Evolutionary conservation across 768 basidiomycete genomes (phyloP).

Genomic region (Rickenella mellea): DNA sequence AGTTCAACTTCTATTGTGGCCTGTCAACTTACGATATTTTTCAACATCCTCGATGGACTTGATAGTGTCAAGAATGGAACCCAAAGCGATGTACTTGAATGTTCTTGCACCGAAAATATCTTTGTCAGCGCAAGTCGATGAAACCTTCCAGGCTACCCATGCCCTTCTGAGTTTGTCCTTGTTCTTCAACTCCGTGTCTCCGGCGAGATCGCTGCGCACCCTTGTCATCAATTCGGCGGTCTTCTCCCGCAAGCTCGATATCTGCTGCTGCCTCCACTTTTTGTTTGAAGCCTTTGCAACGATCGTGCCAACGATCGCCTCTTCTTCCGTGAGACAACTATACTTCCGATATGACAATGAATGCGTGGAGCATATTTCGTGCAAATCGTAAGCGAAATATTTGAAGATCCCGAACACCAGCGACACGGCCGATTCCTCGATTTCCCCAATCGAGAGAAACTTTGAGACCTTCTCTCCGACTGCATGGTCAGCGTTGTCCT

Average conservation of each 20-base stretch:
- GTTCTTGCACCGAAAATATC: constrained; percentile 46
- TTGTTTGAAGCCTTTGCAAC: constrained; percentile 52
- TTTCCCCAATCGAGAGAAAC: constrained; percentile 1
- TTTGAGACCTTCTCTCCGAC: constrained; percentile 5
- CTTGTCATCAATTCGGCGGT: constrained; percentile 41
- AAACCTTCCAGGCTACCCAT: constrained; percentile 49
- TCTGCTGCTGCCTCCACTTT: constrained; percentile 40
- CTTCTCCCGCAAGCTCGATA: constrained; percentile 45
- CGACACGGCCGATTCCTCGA: constrained; percentile 11
- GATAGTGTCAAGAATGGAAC: constrained; percentile 43
- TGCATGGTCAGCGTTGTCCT: constrained; percentile 4
- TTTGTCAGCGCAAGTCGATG: constrained; percentile 20
- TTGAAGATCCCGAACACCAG: constrained; percentile 20
- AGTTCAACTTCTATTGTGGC: too few species aligned
- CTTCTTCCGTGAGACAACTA: constrained; percentile 47
- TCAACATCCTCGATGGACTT: constrained; percentile 12
- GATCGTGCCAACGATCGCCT: constrained; percentile 58
- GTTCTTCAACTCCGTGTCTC: constrained; percentile 39
- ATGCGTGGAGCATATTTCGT: constrained; percentile 35
- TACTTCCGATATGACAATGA: constrained; percentile 32
- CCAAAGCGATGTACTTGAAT: constrained; percentile 53
- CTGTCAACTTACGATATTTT: too few species aligned
- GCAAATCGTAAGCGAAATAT: constrained; percentile 36
- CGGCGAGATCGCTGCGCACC: constrained; percentile 40
- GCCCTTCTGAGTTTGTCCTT: constrained; percentile 34